phyloP scores from a whole-genome alignment of 2,329 filamentous ascomycete genomes.

The Clonostachys solani region DNA sequence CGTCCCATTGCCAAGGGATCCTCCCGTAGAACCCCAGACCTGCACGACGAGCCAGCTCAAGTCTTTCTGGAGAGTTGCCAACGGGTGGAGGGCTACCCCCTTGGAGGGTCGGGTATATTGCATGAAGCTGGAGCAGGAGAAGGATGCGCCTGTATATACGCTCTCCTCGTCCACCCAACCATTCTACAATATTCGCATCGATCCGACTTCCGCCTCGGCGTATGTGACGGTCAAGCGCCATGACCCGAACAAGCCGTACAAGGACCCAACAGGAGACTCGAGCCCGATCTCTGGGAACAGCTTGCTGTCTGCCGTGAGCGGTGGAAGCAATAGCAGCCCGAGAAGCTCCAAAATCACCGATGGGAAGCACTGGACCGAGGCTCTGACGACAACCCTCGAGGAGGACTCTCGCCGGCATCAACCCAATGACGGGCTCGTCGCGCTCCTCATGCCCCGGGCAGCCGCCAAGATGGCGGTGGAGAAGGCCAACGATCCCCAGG shows the following conservation, averaged over 20 bases:
- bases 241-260: constrained; percentile 56
- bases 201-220: constrained; percentile 60
- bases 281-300: constrained; percentile 17
- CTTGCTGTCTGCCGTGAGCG: constrained; percentile 22
- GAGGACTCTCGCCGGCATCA: constrained; percentile 46
- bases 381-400: constrained; percentile 54
- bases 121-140: constrained; percentile 49
- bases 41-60: constrained; percentile 59
- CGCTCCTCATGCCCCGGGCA: constrained; percentile 62
- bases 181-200: constrained; percentile 62
- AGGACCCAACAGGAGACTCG: constrained; percentile 26
- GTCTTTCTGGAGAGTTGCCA: constrained; percentile 64
- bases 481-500: constrained; percentile 51
- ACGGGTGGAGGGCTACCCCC: constrained; percentile 62
- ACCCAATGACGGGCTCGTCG: constrained; percentile 60
- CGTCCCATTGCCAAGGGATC: constrained; percentile 23
- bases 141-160: constrained; percentile 62
- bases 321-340: constrained; percentile 17
- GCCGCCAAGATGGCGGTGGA: constrained; percentile 61
- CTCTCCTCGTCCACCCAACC: constrained; percentile 58
- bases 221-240: constrained; percentile 55
- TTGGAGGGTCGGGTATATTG: constrained; percentile 57
- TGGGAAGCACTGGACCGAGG: constrained; percentile 52
- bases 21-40: constrained; percentile 40
- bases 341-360: constrained; percentile 19